Conservation (phyloP, 345 rosid genomes). For the rapeseed (Brassica napus) region DNA sequence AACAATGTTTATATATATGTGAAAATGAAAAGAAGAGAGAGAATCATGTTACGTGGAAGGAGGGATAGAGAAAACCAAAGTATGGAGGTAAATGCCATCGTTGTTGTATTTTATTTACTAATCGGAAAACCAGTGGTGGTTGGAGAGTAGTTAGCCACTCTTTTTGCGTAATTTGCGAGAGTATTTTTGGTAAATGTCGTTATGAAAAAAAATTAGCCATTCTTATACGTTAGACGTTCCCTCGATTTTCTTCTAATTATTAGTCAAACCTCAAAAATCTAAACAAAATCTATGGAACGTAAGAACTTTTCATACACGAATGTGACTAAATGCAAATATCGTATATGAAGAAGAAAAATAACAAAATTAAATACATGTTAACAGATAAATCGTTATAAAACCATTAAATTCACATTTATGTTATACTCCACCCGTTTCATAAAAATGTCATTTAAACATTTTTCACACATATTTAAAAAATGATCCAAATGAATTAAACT, state of each 20-base stretch:
- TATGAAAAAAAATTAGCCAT: slow-evolving; percentile 16
- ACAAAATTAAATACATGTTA: background rate
- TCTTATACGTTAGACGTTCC: slow-evolving; percentile 16
- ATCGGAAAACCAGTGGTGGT: slow-evolving; percentile 28
- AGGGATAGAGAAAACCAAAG: background rate
- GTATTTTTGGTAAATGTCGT: slow-evolving; percentile 32
- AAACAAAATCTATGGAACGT: slow-evolving; percentile 22
- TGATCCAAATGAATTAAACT: no score
- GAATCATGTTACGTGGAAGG: slow-evolving; percentile 37
- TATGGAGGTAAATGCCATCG: slow-evolving; percentile 29
- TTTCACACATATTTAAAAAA: no score
- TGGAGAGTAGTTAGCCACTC: slow-evolving; percentile 35
- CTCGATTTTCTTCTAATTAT: background rate
- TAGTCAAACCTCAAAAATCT: slow-evolving; percentile 21
- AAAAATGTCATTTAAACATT: no score
- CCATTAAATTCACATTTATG: background rate
- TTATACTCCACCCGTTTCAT: background rate
- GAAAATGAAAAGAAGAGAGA: slow-evolving; percentile 17
- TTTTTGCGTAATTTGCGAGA: slow-evolving; percentile 26
- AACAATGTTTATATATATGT: background rate
- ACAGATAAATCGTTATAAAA: background rate
- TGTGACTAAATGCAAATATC: background rate
- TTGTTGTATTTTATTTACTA: slow-evolving; percentile 12
- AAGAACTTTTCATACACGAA: background rate
- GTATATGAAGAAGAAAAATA: background rate